Conservation (phyloP, 225 moss, liverwort and hornwort species). For the Ulota crispa region DNA sequence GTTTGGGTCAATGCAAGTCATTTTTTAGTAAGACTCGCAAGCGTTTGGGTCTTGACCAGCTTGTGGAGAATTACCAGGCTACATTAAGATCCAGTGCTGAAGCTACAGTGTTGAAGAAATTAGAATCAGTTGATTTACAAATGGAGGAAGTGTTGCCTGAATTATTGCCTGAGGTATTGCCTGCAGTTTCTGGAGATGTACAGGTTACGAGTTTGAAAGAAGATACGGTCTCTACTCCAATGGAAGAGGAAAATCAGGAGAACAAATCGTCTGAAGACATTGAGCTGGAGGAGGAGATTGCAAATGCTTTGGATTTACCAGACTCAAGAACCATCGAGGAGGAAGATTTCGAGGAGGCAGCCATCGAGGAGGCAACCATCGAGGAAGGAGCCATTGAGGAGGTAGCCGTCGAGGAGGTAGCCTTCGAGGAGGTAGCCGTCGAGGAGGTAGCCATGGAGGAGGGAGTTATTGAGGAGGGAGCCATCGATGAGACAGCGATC, state of each 20-base stretch:
- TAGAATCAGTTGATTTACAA: conserved; percentile 32
- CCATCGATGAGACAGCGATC: neutral
- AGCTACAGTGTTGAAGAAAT: conserved; percentile 31
- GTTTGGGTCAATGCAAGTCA: conserved; percentile 77
- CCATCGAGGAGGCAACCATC: neutral
- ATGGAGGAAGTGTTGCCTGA: conserved; percentile 38
- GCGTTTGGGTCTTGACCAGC: conserved; percentile 78
- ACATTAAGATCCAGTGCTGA: conserved; percentile 26
- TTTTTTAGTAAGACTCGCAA: conserved; percentile 96
- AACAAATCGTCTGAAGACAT: conserved; percentile 32
- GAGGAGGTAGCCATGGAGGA: conserved; percentile 26
- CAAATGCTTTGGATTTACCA: conserved; percentile 33
- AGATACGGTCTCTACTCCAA: conserved; percentile 6
- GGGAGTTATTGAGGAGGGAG: conserved; percentile 18
- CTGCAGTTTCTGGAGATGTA: conserved; percentile 33
- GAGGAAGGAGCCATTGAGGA: neutral
- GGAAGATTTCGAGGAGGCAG: conserved; percentile 18
- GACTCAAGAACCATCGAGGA: conserved; percentile 25
- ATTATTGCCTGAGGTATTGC: neutral
- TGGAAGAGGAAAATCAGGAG: conserved; percentile 32
- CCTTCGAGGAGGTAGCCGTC: too few relatives aligned
- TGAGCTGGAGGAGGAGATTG: conserved; percentile 44
- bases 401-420: too few relatives aligned
- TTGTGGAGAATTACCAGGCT: conserved; percentile 64
- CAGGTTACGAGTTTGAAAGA: conserved; percentile 19